Percentiles rank a stretch among this genome's conserved stretches.
These are phyloP conservation scores for Solanum verrucosum DNA, from an alignment of 257 asterid genomes.

Conservation along the genomic window DNA sequence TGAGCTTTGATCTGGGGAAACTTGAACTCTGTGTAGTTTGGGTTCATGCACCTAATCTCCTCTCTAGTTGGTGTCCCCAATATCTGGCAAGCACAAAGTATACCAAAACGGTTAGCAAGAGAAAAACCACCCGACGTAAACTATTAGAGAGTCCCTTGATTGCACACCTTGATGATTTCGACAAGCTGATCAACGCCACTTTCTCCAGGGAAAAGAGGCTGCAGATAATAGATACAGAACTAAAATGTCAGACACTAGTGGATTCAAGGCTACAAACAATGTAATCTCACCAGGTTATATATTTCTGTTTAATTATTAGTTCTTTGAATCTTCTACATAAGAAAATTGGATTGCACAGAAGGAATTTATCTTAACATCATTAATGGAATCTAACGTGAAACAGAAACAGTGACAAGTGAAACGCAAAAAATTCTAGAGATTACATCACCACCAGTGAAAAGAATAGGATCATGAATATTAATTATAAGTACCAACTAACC, in stretches of 20 bases:
- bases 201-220: slow-evolving; percentile 96
- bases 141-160: not conserved
- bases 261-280: not conserved
- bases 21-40: slow-evolving; percentile 73
- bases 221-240: slow-evolving; percentile 8
- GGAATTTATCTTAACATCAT: not conserved
- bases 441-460: not conserved
- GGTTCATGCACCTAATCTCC: slow-evolving; percentile 95
- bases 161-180: slow-evolving; percentile 69
- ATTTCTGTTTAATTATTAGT: not conserved
- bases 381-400: not conserved
- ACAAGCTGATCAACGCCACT: slow-evolving; percentile 89
- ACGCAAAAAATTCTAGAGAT: not conserved
- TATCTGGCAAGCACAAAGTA: slow-evolving; percentile 26
- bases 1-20: slow-evolving; percentile 91
- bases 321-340: not conserved
- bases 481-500: slow-evolving; percentile 19
- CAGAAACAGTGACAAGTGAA: not conserved
- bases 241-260: not conserved
- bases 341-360: not conserved
- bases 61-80: slow-evolving; percentile 92
- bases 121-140: not conserved
- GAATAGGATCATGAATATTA: not conserved
- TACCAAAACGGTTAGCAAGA: not conserved
- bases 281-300: not conserved